Conservation (phyloP, 1,284 basidiomycete genomes). For the Boletus semigastroideus region DNA sequence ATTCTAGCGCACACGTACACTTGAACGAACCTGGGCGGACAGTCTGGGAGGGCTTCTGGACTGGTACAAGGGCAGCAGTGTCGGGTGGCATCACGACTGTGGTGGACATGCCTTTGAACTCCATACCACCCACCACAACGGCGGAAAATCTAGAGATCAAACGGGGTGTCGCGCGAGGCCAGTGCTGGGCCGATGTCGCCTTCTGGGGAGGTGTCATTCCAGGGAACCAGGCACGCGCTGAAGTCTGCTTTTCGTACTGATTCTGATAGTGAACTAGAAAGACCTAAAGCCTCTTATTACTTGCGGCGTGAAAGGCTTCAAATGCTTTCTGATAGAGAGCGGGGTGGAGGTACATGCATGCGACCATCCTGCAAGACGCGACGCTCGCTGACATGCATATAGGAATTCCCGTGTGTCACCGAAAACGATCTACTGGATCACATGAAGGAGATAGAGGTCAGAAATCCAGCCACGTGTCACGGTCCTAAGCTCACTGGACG, state of each 20-base stretch:
- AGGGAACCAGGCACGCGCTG: slow-evolving; percentile 65
- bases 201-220: slow-evolving; percentile 97
- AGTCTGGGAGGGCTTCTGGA: slow-evolving; percentile 92
- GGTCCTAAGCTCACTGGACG: slow-evolving; percentile 9
- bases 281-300: slow-evolving; percentile 69
- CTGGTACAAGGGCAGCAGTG: slow-evolving; percentile 84
- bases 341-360: slow-evolving; percentile 76
- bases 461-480: slow-evolving; percentile 4
- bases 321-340: slow-evolving; percentile 92
- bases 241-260: neutral
- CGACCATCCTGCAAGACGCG: neutral
- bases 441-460: slow-evolving; percentile 73
- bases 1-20: slow-evolving; percentile 81
- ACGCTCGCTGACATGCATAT: slow-evolving; percentile 6
- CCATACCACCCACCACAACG: slow-evolving; percentile 91
- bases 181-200: slow-evolving; percentile 83
- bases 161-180: slow-evolving; percentile 63
- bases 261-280: slow-evolving; percentile 31
- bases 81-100: slow-evolving; percentile 90
- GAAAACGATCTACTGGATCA: slow-evolving; percentile 69
- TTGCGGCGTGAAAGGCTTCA: slow-evolving; percentile 89
- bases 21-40: slow-evolving; percentile 91
- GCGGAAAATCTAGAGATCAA: slow-evolving; percentile 72
- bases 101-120: slow-evolving; percentile 95
- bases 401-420: slow-evolving; percentile 89